Evolutionary conservation across 768 basidiomycete genomes (phyloP), one percentile per base, ranked within the genome.

Genomic region (Filobasidium wieringae): DNA sequence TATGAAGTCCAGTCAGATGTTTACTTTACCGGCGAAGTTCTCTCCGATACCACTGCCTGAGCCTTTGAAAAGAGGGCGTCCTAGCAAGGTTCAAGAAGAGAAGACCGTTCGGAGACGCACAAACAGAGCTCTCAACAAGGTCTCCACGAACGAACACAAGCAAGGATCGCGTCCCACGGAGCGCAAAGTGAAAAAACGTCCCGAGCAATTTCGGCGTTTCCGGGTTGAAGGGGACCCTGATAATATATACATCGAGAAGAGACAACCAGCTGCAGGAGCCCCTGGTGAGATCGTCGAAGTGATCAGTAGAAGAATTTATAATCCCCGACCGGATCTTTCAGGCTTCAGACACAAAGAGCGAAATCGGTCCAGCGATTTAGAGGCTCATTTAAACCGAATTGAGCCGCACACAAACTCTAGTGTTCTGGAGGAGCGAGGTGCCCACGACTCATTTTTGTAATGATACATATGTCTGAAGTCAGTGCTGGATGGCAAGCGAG

Each of bases 11-110:
- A 47, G 43, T 5, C 43, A 27, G 14, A 47, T 26, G n/a, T 47
- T 57, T 24, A 57, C 55, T 12, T 12, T 57, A 3, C 55, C 55
- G 15, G 43, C 22, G 14, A 37, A 31, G 32, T 57, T 57, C 33
- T 29, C 30, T n/a, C 55, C 45, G 12, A 57, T 57, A 7, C 60
- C 60, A 11, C 51, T 61, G 14, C 60, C 60, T n/a, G 53, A 61
- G 39, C 60, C 60, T 12, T 50, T 57, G 49, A 55, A 54, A 47
- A 55, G 60, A 37, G 60, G 60, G 14, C 55, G 60, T 33, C 60
- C 60, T 15, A 29, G 7, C 51, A 39, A 58, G 45, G 30, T 24
- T 22, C 14, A 52, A 52, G 29, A 22, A 24, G 7, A 26, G 30
- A 27, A 27, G n/a, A n/a, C n/a, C n/a, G n/a, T n/a, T n/a, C n/a